These are phyloP conservation scores for Candida boleticola DNA, from an alignment of 805 yeast species.

Conservation along the genomic window DNA sequence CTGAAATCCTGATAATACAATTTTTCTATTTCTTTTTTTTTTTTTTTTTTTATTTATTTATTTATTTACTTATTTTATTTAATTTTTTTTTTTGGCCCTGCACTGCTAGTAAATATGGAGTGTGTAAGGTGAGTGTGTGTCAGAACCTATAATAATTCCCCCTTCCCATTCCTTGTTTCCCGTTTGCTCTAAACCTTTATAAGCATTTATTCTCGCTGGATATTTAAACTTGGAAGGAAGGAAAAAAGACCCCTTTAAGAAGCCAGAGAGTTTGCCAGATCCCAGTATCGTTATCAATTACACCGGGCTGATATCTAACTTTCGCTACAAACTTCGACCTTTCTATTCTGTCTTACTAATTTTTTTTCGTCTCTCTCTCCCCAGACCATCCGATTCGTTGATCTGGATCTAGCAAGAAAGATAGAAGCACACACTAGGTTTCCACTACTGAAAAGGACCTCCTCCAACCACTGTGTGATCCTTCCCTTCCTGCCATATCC, in stretches of 20 bases:
- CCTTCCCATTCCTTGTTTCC: constrained; percentile 4
- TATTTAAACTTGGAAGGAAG: background rate
- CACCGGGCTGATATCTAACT: no score
- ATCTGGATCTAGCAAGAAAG: background rate
- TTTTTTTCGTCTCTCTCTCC: background rate
- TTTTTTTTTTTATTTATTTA: background rate
- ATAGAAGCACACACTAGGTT: no score
- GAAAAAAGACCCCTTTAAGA: no score
- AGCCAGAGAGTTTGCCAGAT: no score
- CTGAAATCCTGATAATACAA: background rate
- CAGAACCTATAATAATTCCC: constrained; percentile 4
- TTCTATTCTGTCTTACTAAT: background rate
- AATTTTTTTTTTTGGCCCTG: background rate
- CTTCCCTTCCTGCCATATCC: no score
- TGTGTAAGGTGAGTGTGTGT: constrained; percentile 2
- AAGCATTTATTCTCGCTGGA: constrained; percentile 2
- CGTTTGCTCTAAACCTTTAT: constrained; percentile 3
- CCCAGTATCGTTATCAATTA: no score
- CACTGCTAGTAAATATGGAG: background rate
- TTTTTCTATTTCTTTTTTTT: background rate
- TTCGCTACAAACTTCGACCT: background rate
- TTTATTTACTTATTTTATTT: background rate
- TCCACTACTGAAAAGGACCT: background rate
- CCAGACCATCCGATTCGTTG: constrained; percentile 2
- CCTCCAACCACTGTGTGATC: no score